A percentile compares a stretch with the other conserved stretches of the same genome.
Evolutionary conservation across 169 alveolate genomes (phyloP).

Genomic region (Plasmodium inui): DNA sequence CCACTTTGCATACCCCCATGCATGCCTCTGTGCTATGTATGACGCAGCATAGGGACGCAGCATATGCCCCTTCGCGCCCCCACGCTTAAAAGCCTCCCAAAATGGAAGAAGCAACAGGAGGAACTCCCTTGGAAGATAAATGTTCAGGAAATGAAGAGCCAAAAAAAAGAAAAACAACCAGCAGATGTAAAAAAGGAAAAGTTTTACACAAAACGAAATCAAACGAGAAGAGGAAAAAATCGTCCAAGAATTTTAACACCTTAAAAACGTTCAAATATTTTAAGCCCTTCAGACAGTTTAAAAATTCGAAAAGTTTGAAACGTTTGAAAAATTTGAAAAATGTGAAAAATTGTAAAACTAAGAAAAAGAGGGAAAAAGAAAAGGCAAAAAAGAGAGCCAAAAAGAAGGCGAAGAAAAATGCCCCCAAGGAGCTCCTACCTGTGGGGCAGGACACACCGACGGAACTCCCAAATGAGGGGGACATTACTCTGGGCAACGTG

Average conservation of each 20-base stretch:
- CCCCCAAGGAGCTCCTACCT: neutral
- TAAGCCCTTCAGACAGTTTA: slow-evolving; percentile 1
- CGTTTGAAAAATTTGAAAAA: neutral
- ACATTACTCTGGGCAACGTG: neutral
- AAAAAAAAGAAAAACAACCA: neutral
- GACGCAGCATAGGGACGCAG: neutral
- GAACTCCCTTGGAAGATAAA: slow-evolving; percentile 1
- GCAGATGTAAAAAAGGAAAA: slow-evolving; percentile 33
- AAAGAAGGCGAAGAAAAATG: slow-evolving; percentile 5
- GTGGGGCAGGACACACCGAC: neutral
- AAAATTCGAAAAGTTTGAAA: neutral
- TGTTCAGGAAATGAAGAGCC: neutral
- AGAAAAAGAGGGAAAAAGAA: slow-evolving; percentile 4
- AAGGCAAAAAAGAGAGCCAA: neutral
- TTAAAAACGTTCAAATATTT: neutral
- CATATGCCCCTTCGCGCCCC: neutral
- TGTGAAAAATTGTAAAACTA: neutral
- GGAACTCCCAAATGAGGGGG: neutral
- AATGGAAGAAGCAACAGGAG: slow-evolving; percentile 7
- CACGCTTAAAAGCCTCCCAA: neutral
- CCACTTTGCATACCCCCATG: neutral
- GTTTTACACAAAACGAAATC: neutral
- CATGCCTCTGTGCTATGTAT: neutral
- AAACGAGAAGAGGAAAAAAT: slow-evolving; percentile 29
- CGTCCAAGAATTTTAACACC: neutral